A percentile compares a stretch with the other conserved stretches of the same genome.
phyloP scores from a whole-genome alignment of 192 early-diverging fungal genomes.

The Pecoramyces ruminantium region DNA sequence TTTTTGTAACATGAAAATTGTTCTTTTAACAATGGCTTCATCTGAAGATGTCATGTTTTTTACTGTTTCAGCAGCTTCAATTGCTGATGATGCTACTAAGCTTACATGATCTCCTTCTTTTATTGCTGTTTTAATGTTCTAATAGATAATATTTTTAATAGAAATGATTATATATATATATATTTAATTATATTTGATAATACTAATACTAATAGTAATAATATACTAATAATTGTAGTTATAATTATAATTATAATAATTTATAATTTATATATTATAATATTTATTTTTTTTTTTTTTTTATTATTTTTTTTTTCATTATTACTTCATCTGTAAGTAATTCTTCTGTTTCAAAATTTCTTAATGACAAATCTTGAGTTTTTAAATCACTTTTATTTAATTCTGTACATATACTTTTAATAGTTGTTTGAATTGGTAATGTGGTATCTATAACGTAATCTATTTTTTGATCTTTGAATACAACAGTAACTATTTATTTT shows the following conservation, averaged over 20 bases:
- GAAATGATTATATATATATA: no score
- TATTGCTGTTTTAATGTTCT: not conserved
- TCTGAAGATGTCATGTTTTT: slow-evolving; percentile 7
- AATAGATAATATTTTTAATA: no score
- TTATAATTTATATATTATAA: no score
- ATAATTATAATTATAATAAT: no score
- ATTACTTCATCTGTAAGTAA: not conserved
- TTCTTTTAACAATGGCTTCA: slow-evolving; percentile 32
- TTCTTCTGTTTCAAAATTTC: not conserved
- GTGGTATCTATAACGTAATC: not conserved
- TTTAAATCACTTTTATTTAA: not conserved
- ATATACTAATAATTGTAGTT: no score
- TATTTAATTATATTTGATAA: no score
- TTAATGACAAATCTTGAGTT: not conserved
- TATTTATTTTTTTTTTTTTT: no score
- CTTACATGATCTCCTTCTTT: not conserved
- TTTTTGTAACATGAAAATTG: slow-evolving; percentile 42
- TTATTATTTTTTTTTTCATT: no score
- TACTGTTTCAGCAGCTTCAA: not conserved
- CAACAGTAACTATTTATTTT: not conserved
- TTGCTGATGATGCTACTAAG: not conserved
- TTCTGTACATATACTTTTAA: not conserved
- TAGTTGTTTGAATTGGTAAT: not conserved
- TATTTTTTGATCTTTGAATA: not conserved
- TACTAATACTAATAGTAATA: no score